A percentile compares a stretch with the other conserved stretches of the same genome.
These are phyloP conservation scores for Bruguiera hainesii DNA, from an alignment of 441 rosid species.

Conservation along the genomic window DNA sequence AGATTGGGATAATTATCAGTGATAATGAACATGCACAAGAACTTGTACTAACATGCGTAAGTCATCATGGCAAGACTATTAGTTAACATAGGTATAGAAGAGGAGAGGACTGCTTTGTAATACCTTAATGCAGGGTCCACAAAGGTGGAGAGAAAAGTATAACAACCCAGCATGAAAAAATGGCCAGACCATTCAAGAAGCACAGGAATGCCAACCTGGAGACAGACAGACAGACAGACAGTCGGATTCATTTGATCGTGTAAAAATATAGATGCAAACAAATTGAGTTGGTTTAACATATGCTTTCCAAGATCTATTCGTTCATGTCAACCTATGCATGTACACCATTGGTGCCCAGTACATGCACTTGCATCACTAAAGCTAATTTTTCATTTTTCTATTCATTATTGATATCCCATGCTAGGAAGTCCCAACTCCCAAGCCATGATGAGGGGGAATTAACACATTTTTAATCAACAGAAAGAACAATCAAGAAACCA, in stretches of 20 bases:
- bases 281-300: too few species aligned
- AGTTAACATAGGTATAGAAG: slow-evolving; percentile 1
- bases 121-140: slow-evolving; percentile 80
- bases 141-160: slow-evolving; percentile 74
- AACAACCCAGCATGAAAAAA: slow-evolving; percentile 78
- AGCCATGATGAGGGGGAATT: too few species aligned
- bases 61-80: background rate
- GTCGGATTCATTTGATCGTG: slow-evolving; percentile 8
- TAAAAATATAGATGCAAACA: too few species aligned
- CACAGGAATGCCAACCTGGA: slow-evolving; percentile 76
- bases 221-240: slow-evolving; percentile 5
- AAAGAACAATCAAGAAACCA: background rate
- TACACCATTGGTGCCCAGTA: too few species aligned
- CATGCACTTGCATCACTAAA: too few species aligned
- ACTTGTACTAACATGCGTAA: too few species aligned
- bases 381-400: too few species aligned
- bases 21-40: background rate
- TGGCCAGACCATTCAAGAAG: slow-evolving; percentile 85
- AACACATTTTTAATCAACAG: too few species aligned
- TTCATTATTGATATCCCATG: too few species aligned
- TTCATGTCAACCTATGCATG: too few species aligned
- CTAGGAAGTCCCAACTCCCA: too few species aligned
- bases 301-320: too few species aligned
- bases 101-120: background rate
- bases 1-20: slow-evolving; percentile 1